Percentiles rank a stretch among this genome's conserved stretches.
Conservation (phyloP, 192 early-diverging fungal genomes). For the Paraglomus occultum region DNA sequence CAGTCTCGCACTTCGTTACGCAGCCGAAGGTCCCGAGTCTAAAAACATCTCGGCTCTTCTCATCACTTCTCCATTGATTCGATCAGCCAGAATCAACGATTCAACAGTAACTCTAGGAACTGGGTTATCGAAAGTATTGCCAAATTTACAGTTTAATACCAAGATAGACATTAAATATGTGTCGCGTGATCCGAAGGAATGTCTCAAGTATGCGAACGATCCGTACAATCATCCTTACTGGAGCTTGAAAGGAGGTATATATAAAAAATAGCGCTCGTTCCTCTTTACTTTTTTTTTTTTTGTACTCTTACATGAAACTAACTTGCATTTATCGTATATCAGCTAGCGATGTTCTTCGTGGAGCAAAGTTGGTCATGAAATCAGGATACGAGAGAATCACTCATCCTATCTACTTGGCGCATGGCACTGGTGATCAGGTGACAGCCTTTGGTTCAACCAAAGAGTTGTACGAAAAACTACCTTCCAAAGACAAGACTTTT, state of each 20-base stretch:
- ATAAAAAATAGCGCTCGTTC: too few relatives aligned
- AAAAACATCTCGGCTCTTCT: too few relatives aligned
- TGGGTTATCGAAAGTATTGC: constrained; percentile 38
- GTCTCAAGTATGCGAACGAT: constrained; percentile 50
- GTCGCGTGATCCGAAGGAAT: constrained; percentile 43
- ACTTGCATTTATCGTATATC: not conserved
- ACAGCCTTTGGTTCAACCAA: constrained; percentile 35
- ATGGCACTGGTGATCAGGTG: constrained; percentile 52
- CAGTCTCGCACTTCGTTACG: not conserved
- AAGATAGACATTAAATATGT: constrained; percentile 43
- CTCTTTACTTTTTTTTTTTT: not conserved
- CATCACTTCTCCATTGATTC: too few relatives aligned
- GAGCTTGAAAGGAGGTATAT: constrained; percentile 38
- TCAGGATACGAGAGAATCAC: constrained; percentile 39
- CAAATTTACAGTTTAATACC: constrained; percentile 43
- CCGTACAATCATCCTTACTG: constrained; percentile 55
- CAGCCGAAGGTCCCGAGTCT: not conserved
- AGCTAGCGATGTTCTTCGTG: constrained; percentile 50
- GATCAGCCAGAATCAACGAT: not conserved
- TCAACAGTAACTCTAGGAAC: constrained; percentile 39
- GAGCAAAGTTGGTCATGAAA: constrained; percentile 45
- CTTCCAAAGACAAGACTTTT: constrained; percentile 43
- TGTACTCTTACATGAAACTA: constrained; percentile 3
- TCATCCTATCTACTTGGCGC: constrained; percentile 49
- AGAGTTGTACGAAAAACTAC: constrained; percentile 39